Conservation (phyloP, 345 rosid genomes). For the Durio zibethinus region DNA sequence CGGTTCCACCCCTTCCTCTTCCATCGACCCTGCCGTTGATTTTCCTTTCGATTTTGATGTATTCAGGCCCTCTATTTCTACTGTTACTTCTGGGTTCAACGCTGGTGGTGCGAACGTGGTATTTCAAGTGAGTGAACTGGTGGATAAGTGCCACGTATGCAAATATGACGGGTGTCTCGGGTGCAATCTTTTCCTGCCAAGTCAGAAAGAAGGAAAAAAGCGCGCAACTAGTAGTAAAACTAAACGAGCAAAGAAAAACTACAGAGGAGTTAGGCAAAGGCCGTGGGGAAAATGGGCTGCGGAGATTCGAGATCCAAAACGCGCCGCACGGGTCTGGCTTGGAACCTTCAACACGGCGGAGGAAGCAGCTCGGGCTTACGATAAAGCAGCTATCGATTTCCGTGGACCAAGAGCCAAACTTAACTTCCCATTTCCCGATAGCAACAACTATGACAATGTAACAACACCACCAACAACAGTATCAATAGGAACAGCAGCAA, state of each 20-base stretch:
- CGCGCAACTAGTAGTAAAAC: constrained; percentile 2
- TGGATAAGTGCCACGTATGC: constrained; percentile 59
- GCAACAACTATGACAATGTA: neutral
- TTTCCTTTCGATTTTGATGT: constrained; percentile 1
- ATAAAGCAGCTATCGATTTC: constrained; percentile 64
- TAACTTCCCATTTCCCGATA: constrained; percentile 58
- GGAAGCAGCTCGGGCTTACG: constrained; percentile 10
- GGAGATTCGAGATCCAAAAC: constrained; percentile 84
- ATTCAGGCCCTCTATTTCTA: neutral
- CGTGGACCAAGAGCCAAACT: constrained; percentile 69
- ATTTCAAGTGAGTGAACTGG: constrained; percentile 27
- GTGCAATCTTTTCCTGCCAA: constrained; percentile 72
- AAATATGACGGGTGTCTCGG: constrained; percentile 67
- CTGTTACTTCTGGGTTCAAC: neutral
- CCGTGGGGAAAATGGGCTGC: constrained; percentile 99
- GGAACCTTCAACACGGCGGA: constrained; percentile 48
- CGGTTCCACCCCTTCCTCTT: constrained; percentile 12
- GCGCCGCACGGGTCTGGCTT: constrained; percentile 81
- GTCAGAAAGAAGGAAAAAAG: constrained; percentile 17
- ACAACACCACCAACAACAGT: neutral
- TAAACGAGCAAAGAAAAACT: constrained; percentile 56
- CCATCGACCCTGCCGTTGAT: neutral
- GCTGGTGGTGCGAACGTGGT: neutral
- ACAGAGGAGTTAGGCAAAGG: constrained; percentile 92
- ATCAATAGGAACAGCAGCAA: neutral